Conservation (phyloP, 108 stramenopile genomes). For the Epipyxis sp. region DNA sequence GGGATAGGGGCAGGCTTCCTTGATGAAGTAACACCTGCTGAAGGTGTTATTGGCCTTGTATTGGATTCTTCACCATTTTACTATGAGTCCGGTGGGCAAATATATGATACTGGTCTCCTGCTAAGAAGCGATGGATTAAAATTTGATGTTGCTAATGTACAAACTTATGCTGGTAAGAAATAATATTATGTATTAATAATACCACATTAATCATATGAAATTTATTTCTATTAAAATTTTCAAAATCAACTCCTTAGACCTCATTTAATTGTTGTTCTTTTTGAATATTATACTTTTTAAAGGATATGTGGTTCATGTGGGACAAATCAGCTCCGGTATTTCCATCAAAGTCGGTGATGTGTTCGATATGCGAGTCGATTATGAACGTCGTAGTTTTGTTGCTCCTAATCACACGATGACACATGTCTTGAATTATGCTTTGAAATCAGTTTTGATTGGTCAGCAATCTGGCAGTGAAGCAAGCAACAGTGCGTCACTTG, state of each 20-base stretch:
- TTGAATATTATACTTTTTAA: no score
- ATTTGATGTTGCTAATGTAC: neutral
- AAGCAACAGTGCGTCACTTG: slow-evolving; percentile 38
- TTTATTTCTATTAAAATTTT: no score
- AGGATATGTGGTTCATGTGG: slow-evolving; percentile 81
- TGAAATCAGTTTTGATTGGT: slow-evolving; percentile 77
- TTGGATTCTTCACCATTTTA: slow-evolving; percentile 90
- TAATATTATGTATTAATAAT: no score
- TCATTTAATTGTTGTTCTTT: no score
- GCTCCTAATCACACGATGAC: slow-evolving; percentile 99
- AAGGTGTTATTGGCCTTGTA: slow-evolving; percentile 77
- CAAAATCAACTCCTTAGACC: no score
- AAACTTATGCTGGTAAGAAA: slow-evolving; percentile 31
- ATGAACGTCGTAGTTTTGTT: slow-evolving; percentile 71
- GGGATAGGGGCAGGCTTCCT: slow-evolving; percentile 80
- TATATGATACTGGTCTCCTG: slow-evolving; percentile 79
- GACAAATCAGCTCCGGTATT: slow-evolving; percentile 62
- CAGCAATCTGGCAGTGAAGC: slow-evolving; percentile 49
- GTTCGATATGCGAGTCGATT: slow-evolving; percentile 82
- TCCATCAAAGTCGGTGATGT: slow-evolving; percentile 72
- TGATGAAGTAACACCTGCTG: slow-evolving; percentile 55
- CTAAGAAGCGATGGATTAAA: slow-evolving; percentile 27
- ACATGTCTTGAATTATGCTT: slow-evolving; percentile 92
- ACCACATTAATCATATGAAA: no score
- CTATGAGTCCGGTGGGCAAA: slow-evolving; percentile 94